phyloP scores from a whole-genome alignment of 805 yeast genomes.

The Candida corydali region DNA sequence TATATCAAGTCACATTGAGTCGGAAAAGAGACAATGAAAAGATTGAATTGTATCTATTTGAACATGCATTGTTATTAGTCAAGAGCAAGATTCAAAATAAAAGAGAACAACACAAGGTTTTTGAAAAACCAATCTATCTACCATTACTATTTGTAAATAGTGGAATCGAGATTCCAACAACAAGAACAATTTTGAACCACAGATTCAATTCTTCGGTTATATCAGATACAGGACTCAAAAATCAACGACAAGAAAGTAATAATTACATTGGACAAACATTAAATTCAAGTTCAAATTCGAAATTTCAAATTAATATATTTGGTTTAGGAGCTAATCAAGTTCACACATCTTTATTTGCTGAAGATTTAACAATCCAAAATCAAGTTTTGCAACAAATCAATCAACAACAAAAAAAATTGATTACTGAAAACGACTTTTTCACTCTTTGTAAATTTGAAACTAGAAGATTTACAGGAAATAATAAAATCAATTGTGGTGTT shows the following conservation, averaged over 20 bases:
- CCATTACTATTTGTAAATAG: slow-evolving; percentile 72
- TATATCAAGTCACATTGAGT: slow-evolving; percentile 68
- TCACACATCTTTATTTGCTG: slow-evolving; percentile 50
- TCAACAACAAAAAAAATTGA: slow-evolving; percentile 70
- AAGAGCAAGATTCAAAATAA: slow-evolving; percentile 83
- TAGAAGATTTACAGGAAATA: slow-evolving; percentile 65
- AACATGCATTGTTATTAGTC: slow-evolving; percentile 81
- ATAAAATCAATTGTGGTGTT: slow-evolving; percentile 84
- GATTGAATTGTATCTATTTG: slow-evolving; percentile 82
- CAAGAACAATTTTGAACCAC: slow-evolving; percentile 38
- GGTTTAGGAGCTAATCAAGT: slow-evolving; percentile 54
- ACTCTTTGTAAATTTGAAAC: slow-evolving; percentile 72
- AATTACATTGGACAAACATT: slow-evolving; percentile 22
- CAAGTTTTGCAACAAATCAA: slow-evolving; percentile 77
- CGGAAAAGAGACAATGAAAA: slow-evolving; percentile 74
- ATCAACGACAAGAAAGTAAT: slow-evolving; percentile 20
- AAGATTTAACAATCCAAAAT: slow-evolving; percentile 60
- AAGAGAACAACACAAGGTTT: slow-evolving; percentile 87
- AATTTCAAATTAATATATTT: slow-evolving; percentile 47
- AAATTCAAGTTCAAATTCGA: slow-evolving; percentile 21
- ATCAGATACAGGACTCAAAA: slow-evolving; percentile 29
- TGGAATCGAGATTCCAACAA: slow-evolving; percentile 72
- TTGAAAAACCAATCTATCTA: slow-evolving; percentile 81
- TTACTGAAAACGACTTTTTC: slow-evolving; percentile 73
- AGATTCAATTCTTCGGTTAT: slow-evolving; percentile 33